phyloP scores from a whole-genome alignment of 805 yeast species.

The Teunomyces funiuensis region DNA sequence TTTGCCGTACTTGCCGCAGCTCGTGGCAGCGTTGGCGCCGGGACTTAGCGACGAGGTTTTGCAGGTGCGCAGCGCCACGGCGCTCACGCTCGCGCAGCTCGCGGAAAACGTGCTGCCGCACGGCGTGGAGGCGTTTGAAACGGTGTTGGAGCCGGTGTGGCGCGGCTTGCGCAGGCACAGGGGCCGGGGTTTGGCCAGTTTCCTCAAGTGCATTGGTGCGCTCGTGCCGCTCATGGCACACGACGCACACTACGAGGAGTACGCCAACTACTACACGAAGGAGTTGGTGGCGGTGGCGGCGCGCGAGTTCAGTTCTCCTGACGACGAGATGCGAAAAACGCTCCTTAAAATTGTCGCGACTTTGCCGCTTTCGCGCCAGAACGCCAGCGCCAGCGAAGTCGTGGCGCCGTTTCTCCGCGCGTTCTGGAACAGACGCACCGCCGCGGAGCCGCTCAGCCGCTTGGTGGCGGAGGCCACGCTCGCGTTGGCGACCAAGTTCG shows the following conservation, averaged over 20 bases:
- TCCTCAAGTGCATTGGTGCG: conserved; percentile 73
- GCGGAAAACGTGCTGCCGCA: conserved; percentile 85
- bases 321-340: conserved; percentile 80
- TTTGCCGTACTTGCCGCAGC: conserved; percentile 66
- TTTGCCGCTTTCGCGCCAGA: conserved; percentile 60
- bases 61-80: conserved; percentile 67
- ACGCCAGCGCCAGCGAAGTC: conserved; percentile 52
- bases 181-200: conserved; percentile 75
- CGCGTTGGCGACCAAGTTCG: conserved; percentile 64
- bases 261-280: conserved; percentile 71
- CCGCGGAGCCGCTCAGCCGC: conserved; percentile 57
- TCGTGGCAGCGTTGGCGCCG: conserved; percentile 60
- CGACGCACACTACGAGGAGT: conserved; percentile 54
- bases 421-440: conserved; percentile 84
- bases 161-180: conserved; percentile 71
- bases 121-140: conserved; percentile 86
- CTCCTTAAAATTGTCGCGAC: conserved; percentile 67
- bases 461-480: conserved; percentile 73
- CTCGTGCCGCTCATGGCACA: conserved; percentile 81
- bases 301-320: conserved; percentile 77
- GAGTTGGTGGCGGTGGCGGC: conserved; percentile 67
- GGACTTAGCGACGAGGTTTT: conserved; percentile 67
- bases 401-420: conserved; percentile 60
- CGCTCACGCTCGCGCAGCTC: conserved; percentile 65
- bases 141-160: conserved; percentile 76